Evolutionary conservation across 805 yeast genomes (phyloP), one percentile per base, ranked within the genome.

Genomic region (Naumovozyma dairenensis): DNA sequence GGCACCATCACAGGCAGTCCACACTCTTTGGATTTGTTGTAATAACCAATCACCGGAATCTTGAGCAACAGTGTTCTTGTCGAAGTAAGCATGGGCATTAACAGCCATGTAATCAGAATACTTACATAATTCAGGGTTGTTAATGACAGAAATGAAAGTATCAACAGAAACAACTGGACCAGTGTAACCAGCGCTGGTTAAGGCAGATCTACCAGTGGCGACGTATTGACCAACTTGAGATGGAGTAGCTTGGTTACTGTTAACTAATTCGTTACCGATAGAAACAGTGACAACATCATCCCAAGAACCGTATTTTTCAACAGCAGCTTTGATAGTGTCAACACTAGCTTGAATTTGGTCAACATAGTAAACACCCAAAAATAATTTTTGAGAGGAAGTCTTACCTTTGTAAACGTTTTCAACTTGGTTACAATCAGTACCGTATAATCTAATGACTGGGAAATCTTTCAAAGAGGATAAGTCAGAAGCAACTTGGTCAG

Each of bases 21-120:
- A 74, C 51, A 92, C 96, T 66, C 89, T 80, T 73, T 84, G 81
- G 65, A 87, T 82, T 72, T 87, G 95, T 59, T 69, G 60, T 55
- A 82, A 63, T 50, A 87, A 78, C 96, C 97, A 92, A 21, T 66
- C 56, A 72, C 98, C 98, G 43, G 97, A 85, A 45, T 74, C 71
- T 21, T 58, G 68, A 50, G 96, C 92, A 43, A 68, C 67, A 51
- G 80, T 73, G 64, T 71, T 62, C 65, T 89, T 86, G 62, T 89
- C 98, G 60, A 92, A 92, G 86, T 72, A 92, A 52, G 96, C 85
- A 64, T 92, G 98, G 49, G 96, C 96, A 68, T 89, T 92, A 62
- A 83, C 80, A 41, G 96, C 96, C 63, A 85, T 69, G 79, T 85
- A 89, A 70, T 92, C 98, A 38, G 94, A 81, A 60, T 63, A 57